Conservation (phyloP, 108 stramenopile genomes). For the Chaetoceros muelleri region DNA sequence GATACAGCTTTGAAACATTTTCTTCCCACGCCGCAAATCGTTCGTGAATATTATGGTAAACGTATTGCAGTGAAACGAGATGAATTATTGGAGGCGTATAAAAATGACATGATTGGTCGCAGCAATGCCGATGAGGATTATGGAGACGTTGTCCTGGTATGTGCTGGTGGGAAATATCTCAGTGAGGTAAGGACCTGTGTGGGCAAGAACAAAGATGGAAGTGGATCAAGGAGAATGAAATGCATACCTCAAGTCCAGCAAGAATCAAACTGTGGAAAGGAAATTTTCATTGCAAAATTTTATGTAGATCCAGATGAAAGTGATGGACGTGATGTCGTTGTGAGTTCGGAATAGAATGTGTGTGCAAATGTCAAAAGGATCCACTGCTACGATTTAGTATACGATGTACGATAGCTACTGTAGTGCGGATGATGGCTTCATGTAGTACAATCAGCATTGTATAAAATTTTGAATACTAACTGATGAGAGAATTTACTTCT, state of each 20-base stretch:
- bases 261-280: constrained; percentile 22
- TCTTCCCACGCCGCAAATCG: constrained; percentile 29
- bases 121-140: background rate
- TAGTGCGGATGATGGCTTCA: too few relatives aligned
- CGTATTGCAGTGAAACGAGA: constrained; percentile 10
- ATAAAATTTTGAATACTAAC: too few relatives aligned
- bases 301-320: background rate
- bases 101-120: too few relatives aligned
- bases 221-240: constrained; percentile 19
- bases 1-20: constrained; percentile 18
- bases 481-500: too few relatives aligned
- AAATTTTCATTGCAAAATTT: constrained; percentile 20
- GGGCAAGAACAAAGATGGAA: constrained; percentile 15
- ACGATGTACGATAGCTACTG: too few relatives aligned
- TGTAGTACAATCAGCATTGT: too few relatives aligned
- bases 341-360: too few relatives aligned
- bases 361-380: too few relatives aligned
- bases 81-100: constrained; percentile 23
- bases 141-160: constrained; percentile 14
- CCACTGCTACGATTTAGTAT: too few relatives aligned
- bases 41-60: constrained; percentile 14
- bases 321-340: too few relatives aligned
- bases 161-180: constrained; percentile 24
- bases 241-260: constrained; percentile 23
- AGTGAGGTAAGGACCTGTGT: constrained; percentile 41